These are phyloP conservation scores for Tilletiaria anomala DNA, from an alignment of 1,284 basidiomycete genomes.

Conservation along the genomic window DNA sequence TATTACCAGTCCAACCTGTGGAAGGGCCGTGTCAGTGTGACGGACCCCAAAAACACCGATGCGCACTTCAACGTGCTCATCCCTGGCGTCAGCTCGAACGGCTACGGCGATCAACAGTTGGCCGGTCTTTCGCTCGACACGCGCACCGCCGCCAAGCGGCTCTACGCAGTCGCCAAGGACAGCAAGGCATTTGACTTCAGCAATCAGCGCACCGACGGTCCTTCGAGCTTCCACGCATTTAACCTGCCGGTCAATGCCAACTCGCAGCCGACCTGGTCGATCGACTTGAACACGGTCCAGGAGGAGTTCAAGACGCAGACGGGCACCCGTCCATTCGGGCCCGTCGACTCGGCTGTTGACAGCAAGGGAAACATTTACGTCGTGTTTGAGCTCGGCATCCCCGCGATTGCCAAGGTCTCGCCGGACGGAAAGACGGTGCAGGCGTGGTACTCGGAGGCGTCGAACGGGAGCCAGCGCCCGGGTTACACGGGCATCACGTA, in stretches of 20 bases:
- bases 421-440: conserved; percentile 15
- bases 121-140: conserved; percentile 25
- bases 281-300: conserved; percentile 22
- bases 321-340: conserved; percentile 29
- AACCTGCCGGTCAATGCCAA: conserved; percentile 17
- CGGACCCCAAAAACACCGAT: conserved; percentile 8
- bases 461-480: conserved; percentile 27
- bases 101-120: conserved; percentile 30
- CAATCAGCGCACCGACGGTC: conserved; percentile 16
- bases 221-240: conserved; percentile 31
- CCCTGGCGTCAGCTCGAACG: conserved; percentile 19
- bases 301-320: conserved; percentile 10
- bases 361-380: conserved; percentile 32
- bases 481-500: conserved; percentile 32
- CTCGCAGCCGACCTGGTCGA: conserved; percentile 19
- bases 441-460: conserved; percentile 17
- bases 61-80: conserved; percentile 25
- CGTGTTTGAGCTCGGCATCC: conserved; percentile 30
- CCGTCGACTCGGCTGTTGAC: conserved; percentile 31
- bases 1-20: conserved; percentile 36
- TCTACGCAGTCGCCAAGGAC: conserved; percentile 33
- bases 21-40: conserved; percentile 24
- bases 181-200: conserved; percentile 23
- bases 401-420: conserved; percentile 30
- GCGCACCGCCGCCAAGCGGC: conserved; percentile 13